These are phyloP conservation scores for Anthostomella pinea DNA, from an alignment of 2,329 filamentous ascomycete species.

Conservation along the genomic window DNA sequence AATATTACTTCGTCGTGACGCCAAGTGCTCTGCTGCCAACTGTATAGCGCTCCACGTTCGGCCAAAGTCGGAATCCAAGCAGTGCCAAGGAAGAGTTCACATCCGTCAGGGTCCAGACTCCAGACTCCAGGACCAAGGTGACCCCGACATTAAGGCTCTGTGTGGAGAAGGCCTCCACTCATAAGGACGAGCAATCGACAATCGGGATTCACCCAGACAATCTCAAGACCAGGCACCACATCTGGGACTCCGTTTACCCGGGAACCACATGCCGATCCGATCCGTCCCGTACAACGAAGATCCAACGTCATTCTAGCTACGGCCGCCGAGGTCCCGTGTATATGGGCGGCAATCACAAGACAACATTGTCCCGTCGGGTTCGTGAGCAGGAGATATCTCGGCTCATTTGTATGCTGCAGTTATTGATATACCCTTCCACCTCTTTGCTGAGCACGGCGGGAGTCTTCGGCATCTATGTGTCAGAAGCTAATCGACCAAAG, in stretches of 20 bases:
- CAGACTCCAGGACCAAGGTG: too few relatives aligned
- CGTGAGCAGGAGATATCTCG: too few relatives aligned
- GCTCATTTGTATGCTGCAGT: too few relatives aligned
- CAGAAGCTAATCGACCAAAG: too few relatives aligned
- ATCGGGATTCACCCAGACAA: background rate
- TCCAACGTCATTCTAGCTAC: constrained; percentile 2
- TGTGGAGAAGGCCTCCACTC: constrained; percentile 1
- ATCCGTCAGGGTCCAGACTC: constrained; percentile 6
- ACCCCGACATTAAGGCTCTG: too few relatives aligned
- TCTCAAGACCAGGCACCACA: too few relatives aligned
- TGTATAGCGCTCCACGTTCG: constrained; percentile 4
- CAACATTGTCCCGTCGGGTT: background rate
- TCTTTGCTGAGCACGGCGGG: too few relatives aligned
- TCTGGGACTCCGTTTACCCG: constrained; percentile 2
- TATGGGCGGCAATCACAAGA: too few relatives aligned
- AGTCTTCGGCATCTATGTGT: too few relatives aligned
- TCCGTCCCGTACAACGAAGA: background rate
- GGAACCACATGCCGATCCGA: background rate
- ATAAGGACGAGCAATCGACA: too few relatives aligned
- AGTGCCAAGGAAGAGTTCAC: background rate
- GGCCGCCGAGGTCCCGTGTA: background rate
- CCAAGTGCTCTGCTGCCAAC: constrained; percentile 5
- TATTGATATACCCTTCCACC: too few relatives aligned
- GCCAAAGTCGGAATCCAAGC: constrained; percentile 9
- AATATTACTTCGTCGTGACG: background rate